Evolutionary conservation across 83 land plant genomes (phyloP), one percentile per base, ranked within the genome.

Genomic region (Picea abies): DNA sequence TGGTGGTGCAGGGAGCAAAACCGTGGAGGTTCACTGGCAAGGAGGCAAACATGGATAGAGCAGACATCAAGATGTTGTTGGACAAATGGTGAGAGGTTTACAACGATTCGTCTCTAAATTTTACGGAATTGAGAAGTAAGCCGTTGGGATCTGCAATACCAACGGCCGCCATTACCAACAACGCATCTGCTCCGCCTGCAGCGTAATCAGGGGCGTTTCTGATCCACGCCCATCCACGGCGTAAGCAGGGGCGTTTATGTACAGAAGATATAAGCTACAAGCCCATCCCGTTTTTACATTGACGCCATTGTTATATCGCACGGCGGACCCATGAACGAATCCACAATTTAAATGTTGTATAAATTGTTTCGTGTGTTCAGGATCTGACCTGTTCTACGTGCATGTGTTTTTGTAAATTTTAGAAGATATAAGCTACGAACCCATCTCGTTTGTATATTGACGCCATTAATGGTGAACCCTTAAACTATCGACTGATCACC

Each of bases 1-100:
- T 20, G 39, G 12, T 14, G n/a, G 26, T 64, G 26, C 83, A 93
- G 96, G 96, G 94, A 49, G 90, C 93, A 9, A 94, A 94, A 85
- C 96, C 96, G 35, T 94, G 96, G 96, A 86, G 89, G 69, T 94
- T 86, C 88, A 94, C 93, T 6, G 94, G 94, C 35, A 83, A 94
- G 44, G 96, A 89, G 58, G 94, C 83, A 62, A 92, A 94, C 86
- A 94, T 94, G 96, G 85, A 92, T 44, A 82, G 94, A 62, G 94
- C 92, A 37, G 93, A 92, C 81, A 89, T 94, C 35, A 92, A 90
- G 82, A 83, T 87, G 89, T 82, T 94, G 39, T 91, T 94, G 71
- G 41, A 86, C 58, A 92, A 88, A 76, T 94, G 96, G 96, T 86
- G 91, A 91, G 92, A 89, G 19, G 80, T 94, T 4, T 92, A 92